These are phyloP conservation scores for Albophoma yamanashiensis DNA, from an alignment of 2,329 filamentous ascomycete genomes.

Conservation along the genomic window DNA sequence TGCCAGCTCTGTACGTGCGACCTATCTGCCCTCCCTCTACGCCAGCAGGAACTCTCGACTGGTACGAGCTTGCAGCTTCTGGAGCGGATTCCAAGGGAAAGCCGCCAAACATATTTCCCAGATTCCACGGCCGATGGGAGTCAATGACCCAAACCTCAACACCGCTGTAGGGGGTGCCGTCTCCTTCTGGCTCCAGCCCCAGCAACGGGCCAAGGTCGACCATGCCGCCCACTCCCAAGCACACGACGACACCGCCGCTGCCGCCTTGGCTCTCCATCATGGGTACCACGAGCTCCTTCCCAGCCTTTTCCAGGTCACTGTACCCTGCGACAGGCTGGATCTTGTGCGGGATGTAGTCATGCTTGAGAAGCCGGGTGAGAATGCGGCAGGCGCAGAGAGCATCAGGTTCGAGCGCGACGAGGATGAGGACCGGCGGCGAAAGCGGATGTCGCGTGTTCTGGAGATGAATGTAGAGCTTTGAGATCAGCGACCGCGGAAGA, in stretches of 20 bases:
- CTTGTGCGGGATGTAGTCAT: constrained; percentile 96
- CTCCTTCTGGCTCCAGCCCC: constrained; percentile 54
- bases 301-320: constrained; percentile 73
- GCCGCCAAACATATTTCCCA: constrained; percentile 85
- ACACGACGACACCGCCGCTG: constrained; percentile 79
- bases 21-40: constrained; percentile 64
- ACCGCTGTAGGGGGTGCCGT: constrained; percentile 61
- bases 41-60: constrained; percentile 48
- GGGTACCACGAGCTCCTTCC: constrained; percentile 66
- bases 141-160: constrained; percentile 95
- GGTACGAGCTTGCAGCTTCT: constrained; percentile 33
- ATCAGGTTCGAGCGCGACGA: constrained; percentile 90
- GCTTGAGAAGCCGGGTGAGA: constrained; percentile 82
- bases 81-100: constrained; percentile 43
- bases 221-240: constrained; percentile 84
- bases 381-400: constrained; percentile 93
- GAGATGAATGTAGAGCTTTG: constrained; percentile 84
- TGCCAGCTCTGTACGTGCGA: constrained; percentile 62
- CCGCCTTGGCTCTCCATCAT: constrained; percentile 83
- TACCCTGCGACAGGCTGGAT: constrained; percentile 93
- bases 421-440: constrained; percentile 80
- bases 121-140: constrained; percentile 84
- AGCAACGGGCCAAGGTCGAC: constrained; percentile 76
- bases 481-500: constrained; percentile 80
- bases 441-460: constrained; percentile 79